Base-by-base conservation (phyloP, 2,329 filamentous ascomycete species). In the Beauveria brongniartii region DNA sequence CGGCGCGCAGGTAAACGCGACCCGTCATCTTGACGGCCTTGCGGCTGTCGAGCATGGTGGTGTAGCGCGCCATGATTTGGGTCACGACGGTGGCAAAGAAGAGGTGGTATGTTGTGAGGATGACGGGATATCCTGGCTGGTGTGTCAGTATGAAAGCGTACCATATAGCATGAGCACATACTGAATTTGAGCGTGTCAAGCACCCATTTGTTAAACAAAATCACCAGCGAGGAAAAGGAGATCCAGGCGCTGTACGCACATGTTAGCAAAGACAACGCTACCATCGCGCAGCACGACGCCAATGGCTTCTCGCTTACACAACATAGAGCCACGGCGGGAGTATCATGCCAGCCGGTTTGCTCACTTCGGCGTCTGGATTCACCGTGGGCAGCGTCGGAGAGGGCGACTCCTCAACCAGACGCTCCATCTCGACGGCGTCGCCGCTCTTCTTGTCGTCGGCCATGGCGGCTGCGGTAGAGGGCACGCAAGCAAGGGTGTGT, bases 1-100 rank as follows among this genome's bases (percentile, higher is more conserved):
- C 96, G 50, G 92, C 92, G 68, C 92, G 88, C 63, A 97, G 80
- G 75, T 97, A 97, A 69, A 97, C 87, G 65, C 88, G 88, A 67
- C 91, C 91, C 30, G 91, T 97, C 93, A 99, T 97, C 80, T 96
- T 96, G 63, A 97, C 92, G 48, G 88, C 90, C 80, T 97, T 96
- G 70, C 94, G 88, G 67, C 92, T 92, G 78, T 99, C 94, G 65
- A 99, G 89, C 59, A 96, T 80, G 44, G 81, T 88, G 47, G 93
- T 97, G 72, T 91, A 95, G 70, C 91, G 89, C 55, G 94, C 92
- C 73, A 99, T 85, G 67, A 96, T 72, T 77, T 97, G 94, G 66
- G 94, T 99, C 83, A 96, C 93, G 72, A 96, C 73, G 41, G 92
- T 96, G 65, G 94, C 92, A 72, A 97, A 97, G 30, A 86, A 79